phyloP scores from a whole-genome alignment of 768 basidiomycete genomes.

The Mycena olivaceomarginata region DNA sequence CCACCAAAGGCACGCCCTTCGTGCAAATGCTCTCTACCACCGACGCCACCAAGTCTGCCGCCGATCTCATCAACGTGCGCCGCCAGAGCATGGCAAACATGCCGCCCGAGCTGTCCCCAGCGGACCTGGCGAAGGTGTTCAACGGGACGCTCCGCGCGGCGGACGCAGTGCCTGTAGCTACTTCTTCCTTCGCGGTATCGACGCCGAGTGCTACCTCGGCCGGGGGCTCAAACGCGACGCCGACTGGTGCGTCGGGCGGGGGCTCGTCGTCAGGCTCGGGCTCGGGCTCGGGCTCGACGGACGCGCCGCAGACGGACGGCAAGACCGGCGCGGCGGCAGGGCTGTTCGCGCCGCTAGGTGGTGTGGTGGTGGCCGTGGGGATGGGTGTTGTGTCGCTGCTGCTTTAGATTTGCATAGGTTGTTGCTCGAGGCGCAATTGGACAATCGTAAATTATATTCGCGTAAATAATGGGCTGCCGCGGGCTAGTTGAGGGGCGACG shows the following conservation, averaged over 20 bases:
- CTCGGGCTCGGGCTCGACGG: no score
- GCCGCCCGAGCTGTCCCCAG: constrained; percentile 21
- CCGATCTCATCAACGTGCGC: constrained; percentile 17
- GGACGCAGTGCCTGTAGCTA: not conserved
- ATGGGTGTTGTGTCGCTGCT: not conserved
- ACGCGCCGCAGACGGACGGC: not conserved
- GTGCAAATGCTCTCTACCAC: constrained; percentile 28
- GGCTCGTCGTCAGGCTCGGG: no score
- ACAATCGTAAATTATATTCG: not conserved
- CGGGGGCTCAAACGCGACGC: no score
- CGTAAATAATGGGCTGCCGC: no score
- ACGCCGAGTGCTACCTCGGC: no score
- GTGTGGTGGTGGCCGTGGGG: no score
- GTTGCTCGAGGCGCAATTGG: not conserved
- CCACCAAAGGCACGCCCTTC: constrained; percentile 20
- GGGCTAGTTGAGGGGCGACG: no score
- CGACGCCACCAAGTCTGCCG: constrained; percentile 14
- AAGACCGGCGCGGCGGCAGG: not conserved
- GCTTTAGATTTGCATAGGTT: not conserved
- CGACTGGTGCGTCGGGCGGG: no score
- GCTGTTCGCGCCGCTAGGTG: not conserved
- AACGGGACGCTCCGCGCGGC: not conserved
- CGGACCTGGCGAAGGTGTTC: constrained; percentile 15
- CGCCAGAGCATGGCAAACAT: not conserved
- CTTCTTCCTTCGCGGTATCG: not conserved